Evolutionary conservation across 306 rosid species (phyloP).

Genomic region (Castanea sativa): DNA sequence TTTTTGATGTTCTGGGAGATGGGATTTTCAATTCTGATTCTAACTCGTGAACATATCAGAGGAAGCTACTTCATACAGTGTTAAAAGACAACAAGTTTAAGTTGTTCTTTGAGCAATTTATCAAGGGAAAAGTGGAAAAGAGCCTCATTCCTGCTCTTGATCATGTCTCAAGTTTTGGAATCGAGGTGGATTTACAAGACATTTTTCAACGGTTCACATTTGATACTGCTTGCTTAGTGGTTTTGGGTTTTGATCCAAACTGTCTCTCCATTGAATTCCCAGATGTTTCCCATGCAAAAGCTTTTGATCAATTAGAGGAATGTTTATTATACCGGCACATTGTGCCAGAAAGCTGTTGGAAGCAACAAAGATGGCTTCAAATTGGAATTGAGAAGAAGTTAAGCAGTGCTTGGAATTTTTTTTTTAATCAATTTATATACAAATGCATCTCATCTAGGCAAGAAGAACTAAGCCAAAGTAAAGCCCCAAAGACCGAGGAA

Average conservation of each 20-base stretch:
- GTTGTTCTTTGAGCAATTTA: constrained; percentile 27
- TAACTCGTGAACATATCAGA: constrained; percentile 22
- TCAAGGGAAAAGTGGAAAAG: constrained; percentile 9
- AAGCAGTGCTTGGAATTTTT: not conserved
- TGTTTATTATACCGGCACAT: constrained; percentile 27
- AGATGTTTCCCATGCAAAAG: constrained; percentile 26
- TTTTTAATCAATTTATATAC: constrained; percentile 14
- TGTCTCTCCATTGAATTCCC: constrained; percentile 40
- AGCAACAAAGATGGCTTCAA: constrained; percentile 22
- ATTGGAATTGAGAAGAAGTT: constrained; percentile 22
- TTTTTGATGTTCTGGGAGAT: constrained; percentile 26
- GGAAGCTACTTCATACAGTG: constrained; percentile 18
- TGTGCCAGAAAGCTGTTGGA: constrained; percentile 19
- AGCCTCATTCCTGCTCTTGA: constrained; percentile 22
- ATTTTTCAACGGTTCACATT: constrained; percentile 34
- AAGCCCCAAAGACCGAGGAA: not conserved
- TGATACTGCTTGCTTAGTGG: constrained; percentile 29
- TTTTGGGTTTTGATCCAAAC: constrained; percentile 22
- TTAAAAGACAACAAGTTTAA: not conserved
- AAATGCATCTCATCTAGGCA: constrained; percentile 5
- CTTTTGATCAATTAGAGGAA: constrained; percentile 33
- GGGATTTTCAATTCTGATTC: constrained; percentile 34
- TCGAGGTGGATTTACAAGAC: constrained; percentile 29
- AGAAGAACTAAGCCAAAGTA: not conserved
- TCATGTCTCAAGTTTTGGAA: not conserved